phyloP scores from a whole-genome alignment of 2,329 filamentous ascomycete species.

The Talaromyces sp. region DNA sequence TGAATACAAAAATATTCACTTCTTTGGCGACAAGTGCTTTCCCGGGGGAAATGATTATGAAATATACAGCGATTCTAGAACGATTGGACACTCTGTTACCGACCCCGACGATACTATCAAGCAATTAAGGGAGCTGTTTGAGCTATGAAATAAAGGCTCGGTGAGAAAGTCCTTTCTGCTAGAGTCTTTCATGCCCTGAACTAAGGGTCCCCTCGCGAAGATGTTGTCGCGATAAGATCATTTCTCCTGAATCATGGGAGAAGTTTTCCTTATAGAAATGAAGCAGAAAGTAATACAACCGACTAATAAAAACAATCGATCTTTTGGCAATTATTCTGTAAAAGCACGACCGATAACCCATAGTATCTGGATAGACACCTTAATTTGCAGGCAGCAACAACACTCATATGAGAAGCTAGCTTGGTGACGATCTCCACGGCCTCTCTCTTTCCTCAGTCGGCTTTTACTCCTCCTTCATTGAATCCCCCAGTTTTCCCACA shows the following conservation, averaged over 20 bases:
- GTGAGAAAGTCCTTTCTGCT: neutral
- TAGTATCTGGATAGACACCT: neutral
- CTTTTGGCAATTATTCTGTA: neutral
- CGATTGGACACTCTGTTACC: conserved; percentile 78
- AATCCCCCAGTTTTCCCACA: neutral
- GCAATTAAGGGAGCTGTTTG: conserved; percentile 77
- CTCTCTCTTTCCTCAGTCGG: neutral
- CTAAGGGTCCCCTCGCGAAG: neutral
- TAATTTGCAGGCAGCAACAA: neutral
- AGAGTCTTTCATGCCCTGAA: neutral
- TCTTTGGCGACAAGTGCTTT: conserved; percentile 96
- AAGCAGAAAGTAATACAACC: neutral
- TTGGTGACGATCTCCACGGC: neutral
- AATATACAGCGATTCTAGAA: conserved; percentile 79
- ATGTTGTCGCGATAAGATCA: neutral
- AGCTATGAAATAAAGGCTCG: conserved; percentile 44
- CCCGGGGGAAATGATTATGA: conserved; percentile 93
- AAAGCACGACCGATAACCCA: neutral
- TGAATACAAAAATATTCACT: conserved; percentile 83
- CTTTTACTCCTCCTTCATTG: neutral
- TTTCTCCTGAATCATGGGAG: neutral
- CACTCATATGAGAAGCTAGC: neutral
- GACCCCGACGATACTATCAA: conserved; percentile 77
- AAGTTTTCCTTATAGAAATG: neutral
- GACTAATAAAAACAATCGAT: neutral